Percentiles rank a stretch among this genome's conserved stretches.
Conservation (phyloP, 2,329 filamentous ascomycete genomes). For the Alternaria alternata region DNA sequence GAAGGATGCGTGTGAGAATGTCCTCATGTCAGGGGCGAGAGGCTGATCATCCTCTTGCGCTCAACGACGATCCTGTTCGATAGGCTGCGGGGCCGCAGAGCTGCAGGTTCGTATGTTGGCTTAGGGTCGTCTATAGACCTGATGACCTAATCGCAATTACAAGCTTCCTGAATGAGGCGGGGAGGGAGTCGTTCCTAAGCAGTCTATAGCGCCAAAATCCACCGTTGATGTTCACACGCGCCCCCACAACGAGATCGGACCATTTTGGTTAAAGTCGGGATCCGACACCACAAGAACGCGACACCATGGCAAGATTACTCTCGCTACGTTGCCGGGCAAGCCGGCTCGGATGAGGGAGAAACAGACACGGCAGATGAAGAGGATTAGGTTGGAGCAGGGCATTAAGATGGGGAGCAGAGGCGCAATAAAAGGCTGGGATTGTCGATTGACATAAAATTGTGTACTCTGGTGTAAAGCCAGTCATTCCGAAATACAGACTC, state of each 20-base stretch:
- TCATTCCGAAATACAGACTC: background rate
- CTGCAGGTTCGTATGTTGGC: background rate
- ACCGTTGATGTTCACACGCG: conserved; percentile 5
- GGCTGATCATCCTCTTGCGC: background rate
- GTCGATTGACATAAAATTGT: background rate
- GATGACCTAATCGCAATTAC: background rate
- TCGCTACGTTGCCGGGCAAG: background rate
- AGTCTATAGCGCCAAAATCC: background rate
- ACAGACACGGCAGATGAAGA: background rate
- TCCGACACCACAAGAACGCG: conserved; percentile 3
- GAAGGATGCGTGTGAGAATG: too few relatives aligned
- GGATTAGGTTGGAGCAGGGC: background rate
- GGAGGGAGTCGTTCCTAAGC: background rate
- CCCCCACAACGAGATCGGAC: conserved; percentile 7
- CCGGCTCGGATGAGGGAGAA: background rate
- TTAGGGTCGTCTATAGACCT: background rate
- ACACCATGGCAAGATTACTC: background rate
- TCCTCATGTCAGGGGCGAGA: background rate
- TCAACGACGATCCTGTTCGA: background rate
- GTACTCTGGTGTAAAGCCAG: background rate
- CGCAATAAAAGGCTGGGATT: background rate
- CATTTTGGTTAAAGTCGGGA: conserved; percentile 5
- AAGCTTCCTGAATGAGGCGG: background rate
- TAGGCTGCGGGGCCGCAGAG: rapidly evolving
- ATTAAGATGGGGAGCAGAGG: background rate